Base-by-base conservation (phyloP, 177 flowering plant species). In the Vitis hybrid region DNA sequence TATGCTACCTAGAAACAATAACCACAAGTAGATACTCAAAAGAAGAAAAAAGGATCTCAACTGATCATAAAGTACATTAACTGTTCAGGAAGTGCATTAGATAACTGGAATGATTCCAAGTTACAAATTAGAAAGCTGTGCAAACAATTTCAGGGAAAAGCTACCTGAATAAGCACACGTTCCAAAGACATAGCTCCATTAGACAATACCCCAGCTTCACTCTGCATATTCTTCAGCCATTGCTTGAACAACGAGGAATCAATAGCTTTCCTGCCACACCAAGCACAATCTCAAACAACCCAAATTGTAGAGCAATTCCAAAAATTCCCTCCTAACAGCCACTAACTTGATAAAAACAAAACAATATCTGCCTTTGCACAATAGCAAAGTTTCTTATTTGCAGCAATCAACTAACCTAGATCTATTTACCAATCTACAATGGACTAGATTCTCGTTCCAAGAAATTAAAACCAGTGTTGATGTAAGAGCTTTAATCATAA, bases 161-260 rank as follows among this genome's bases (percentile, higher is more conserved):
- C 10, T 65, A 92, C 97, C 98, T 92, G 97, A 72, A 92, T 84
- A 60, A 92, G 86, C 8, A 94, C 97, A 67, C 71, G 83, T 67
- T 62, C 76, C 52, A 92, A 72, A 4, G 82, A 77, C 85, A 88
- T 76, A 30, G 75, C 72, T 19, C 88, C 92, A 76, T 61, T 62
- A 35, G 88, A 79, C 66, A 94, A 82, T 74, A 90, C 71, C 52
- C 97, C 98, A 10, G 71, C 79, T 70, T 85, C 87, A 17, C 82
- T 75, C 75, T 92, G 85, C 87, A 89, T 73, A 75, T 86, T 91
- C 66, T 77, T 84, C 76, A 94, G 60, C 98, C 98, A 92, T 40
- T 90, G 88, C 78, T 88, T 87, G 80, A 94, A 90, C 81, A 94
- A 73, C 21, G 86, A 76, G n/a, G 89, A 91, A 46, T 84, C 93